Conservation (phyloP, 2,329 filamentous ascomycete genomes). For the Penicillium sp. region DNA sequence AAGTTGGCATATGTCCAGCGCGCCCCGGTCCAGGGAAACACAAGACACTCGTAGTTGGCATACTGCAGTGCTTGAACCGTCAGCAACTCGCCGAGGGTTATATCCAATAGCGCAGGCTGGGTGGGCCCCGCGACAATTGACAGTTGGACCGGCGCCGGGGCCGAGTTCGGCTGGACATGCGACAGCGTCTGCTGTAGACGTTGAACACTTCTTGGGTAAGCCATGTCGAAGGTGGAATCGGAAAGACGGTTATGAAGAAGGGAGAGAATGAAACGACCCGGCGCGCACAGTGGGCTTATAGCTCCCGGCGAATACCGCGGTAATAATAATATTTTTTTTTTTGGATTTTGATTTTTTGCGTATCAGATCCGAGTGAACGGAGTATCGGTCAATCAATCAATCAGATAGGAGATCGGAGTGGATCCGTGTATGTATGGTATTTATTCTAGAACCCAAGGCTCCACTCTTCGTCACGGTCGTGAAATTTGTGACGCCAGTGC, state of each 20-base stretch:
- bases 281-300: constrained; percentile 2
- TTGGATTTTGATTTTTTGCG: background rate
- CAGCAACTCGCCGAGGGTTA: constrained; percentile 72
- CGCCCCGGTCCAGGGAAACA: constrained; percentile 74
- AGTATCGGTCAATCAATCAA: background rate
- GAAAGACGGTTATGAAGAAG: background rate
- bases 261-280: background rate
- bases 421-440: background rate
- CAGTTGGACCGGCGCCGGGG: constrained; percentile 23
- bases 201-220: constrained; percentile 25
- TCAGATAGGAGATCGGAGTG: constrained; percentile 1
- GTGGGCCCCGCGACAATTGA: constrained; percentile 68
- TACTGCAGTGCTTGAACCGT: constrained; percentile 69
- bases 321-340: background rate
- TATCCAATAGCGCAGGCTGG: constrained; percentile 67
- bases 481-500: background rate
- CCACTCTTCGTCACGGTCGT: background rate
- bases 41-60: constrained; percentile 65
- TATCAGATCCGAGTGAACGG: constrained; percentile 5
- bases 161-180: constrained; percentile 25
- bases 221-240: constrained; percentile 16
- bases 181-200: constrained; percentile 33
- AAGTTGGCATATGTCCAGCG: constrained; percentile 71
- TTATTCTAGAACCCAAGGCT: background rate
- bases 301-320: constrained; percentile 1